These are phyloP conservation scores for Pythium grandisporangium DNA, from an alignment of 352 stramenopile genomes.

Conservation along the genomic window DNA sequence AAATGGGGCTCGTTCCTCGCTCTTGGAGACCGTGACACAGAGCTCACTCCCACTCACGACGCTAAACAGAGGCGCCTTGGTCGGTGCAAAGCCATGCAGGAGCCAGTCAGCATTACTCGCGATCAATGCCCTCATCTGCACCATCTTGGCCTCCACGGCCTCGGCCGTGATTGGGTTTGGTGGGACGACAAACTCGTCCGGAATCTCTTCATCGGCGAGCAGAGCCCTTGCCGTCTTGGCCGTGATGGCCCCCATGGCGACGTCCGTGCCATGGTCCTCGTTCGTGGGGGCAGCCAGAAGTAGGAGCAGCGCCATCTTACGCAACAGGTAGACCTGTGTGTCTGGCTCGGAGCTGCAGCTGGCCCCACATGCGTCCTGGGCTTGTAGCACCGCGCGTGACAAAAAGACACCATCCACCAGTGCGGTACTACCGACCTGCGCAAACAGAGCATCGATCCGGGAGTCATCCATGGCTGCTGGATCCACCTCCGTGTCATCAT, in stretches of 20 bases:
- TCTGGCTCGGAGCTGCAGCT: not conserved
- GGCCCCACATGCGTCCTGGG: not conserved
- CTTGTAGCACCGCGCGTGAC: not conserved
- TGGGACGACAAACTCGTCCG: slow-evolving; percentile 4
- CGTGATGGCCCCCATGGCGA: not conserved
- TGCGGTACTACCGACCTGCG: not conserved
- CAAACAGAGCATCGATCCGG: slow-evolving; percentile 6
- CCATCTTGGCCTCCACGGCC: not conserved
- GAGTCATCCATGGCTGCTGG: slow-evolving; percentile 2
- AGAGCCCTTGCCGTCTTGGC: not conserved
- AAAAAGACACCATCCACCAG: slow-evolving; percentile 3
- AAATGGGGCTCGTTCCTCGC: not conserved
- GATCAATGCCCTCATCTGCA: not conserved
- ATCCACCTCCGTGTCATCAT: not conserved
- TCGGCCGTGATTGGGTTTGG: not conserved
- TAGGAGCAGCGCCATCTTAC: slow-evolving; percentile 2
- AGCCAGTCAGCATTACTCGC: not conserved
- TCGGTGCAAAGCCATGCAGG: not conserved
- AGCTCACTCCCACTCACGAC: not conserved
- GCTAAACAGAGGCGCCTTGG: slow-evolving; percentile 2
- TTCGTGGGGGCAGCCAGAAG: slow-evolving; percentile 2
- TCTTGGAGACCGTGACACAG: slow-evolving; percentile 6
- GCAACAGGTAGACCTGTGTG: slow-evolving; percentile 1
- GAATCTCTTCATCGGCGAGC: slow-evolving; percentile 3
- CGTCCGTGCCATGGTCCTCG: not conserved